A percentile compares a stretch with the other conserved stretches of the same genome.
phyloP scores from a whole-genome alignment of 371 early-diverging fungal species.

The Blakeslea trispora region DNA sequence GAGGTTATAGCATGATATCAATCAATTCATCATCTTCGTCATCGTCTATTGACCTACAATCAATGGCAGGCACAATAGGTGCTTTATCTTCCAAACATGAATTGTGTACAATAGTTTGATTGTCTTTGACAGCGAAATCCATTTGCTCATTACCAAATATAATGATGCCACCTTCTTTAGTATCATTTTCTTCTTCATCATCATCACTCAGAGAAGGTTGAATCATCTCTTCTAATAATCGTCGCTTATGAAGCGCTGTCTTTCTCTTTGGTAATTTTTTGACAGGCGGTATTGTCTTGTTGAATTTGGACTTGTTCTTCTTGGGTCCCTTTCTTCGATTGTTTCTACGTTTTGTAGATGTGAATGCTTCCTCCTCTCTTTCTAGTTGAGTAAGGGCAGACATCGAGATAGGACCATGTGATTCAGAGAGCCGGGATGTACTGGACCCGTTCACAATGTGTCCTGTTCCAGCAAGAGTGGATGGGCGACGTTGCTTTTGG shows the following conservation, averaged over 20 bases:
- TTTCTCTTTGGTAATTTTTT: conserved; percentile 17
- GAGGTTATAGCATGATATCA: conserved; percentile 34
- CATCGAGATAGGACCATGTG: conserved; percentile 24
- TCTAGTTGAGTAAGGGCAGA: conserved; percentile 14
- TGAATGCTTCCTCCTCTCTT: conserved; percentile 8
- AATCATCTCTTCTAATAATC: conserved; percentile 30
- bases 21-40: conserved; percentile 34
- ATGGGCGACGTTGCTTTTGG: conserved; percentile 2
- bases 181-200: conserved; percentile 10
- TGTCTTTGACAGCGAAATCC: conserved; percentile 29
- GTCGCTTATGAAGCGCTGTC: conserved; percentile 24
- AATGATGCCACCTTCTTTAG: conserved; percentile 13
- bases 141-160: conserved; percentile 27
- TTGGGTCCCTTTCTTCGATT: conserved; percentile 2
- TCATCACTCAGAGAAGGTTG: conserved; percentile 16
- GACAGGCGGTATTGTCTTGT: conserved; percentile 13
- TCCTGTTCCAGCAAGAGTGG: conserved; percentile 6
- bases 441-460: conserved; percentile 16
- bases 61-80: not conserved
- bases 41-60: conserved; percentile 5
- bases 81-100: not conserved
- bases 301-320: not conserved
- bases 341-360: conserved; percentile 1
- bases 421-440: conserved; percentile 2
- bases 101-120: conserved; percentile 32